phyloP scores from a whole-genome alignment of 2,329 filamentous ascomycete genomes.

The Cercospora sesami region DNA sequence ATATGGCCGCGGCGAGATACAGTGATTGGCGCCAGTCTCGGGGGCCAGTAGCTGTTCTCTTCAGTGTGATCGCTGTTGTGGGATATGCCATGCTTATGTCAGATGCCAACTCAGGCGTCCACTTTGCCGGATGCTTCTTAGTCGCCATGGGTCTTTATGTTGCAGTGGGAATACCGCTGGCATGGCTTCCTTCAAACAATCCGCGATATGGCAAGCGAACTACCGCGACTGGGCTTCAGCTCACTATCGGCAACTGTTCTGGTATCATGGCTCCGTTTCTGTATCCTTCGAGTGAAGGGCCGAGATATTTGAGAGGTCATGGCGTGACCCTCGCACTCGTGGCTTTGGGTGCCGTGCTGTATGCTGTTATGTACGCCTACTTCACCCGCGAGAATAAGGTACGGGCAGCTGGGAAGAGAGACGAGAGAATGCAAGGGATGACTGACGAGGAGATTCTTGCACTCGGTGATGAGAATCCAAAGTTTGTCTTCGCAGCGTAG shows the following conservation, averaged over 20 bases:
- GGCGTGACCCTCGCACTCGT: conserved; percentile 16
- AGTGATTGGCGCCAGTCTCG: conserved; percentile 45
- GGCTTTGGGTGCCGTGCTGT: conserved; percentile 18
- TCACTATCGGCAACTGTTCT: conserved; percentile 14
- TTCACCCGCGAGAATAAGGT: conserved; percentile 14
- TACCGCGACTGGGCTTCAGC: conserved; percentile 27
- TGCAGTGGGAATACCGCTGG: conserved; percentile 33
- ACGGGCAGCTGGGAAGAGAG: conserved; percentile 12
- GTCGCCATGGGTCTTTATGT: conserved; percentile 36
- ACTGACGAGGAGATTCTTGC: conserved; percentile 12
- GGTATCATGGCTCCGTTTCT: conserved; percentile 20
- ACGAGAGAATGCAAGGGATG: conserved; percentile 11
- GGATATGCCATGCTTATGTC: conserved; percentile 32
- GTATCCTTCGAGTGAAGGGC: conserved; percentile 12
- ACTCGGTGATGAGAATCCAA: conserved; percentile 11
- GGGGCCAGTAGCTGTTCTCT: conserved; percentile 26
- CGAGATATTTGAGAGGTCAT: conserved; percentile 15
- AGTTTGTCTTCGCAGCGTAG: conserved; percentile 9
- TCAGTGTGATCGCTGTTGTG: conserved; percentile 27
- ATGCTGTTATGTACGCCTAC: conserved; percentile 11
- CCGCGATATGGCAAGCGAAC: conserved; percentile 39
- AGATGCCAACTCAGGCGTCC: conserved; percentile 2
- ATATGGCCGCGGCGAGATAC: conserved; percentile 49
- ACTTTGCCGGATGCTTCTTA: conserved; percentile 35
- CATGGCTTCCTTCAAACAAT: conserved; percentile 38